Evolutionary conservation across 768 basidiomycete genomes (phyloP).

Genomic region (Podaxis sp.): DNA sequence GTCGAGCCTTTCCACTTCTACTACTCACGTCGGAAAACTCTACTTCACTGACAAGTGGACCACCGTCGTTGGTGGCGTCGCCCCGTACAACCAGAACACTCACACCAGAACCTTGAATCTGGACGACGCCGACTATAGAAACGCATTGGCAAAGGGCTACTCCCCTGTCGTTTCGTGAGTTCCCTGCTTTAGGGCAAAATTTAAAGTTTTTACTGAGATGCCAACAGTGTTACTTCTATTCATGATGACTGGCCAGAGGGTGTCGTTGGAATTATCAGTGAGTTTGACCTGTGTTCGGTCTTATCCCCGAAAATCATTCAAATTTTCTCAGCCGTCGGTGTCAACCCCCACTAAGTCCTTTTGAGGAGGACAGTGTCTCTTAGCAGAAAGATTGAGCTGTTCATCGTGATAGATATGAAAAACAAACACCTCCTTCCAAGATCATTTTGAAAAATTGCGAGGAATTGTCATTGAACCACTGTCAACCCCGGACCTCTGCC

Average conservation of each 20-base stretch:
- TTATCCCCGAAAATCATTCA: constrained; percentile 15
- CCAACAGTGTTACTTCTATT: constrained; percentile 7
- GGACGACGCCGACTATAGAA: constrained; percentile 29
- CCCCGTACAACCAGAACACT: constrained; percentile 31
- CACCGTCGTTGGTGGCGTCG: constrained; percentile 26
- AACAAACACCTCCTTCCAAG: too few species aligned
- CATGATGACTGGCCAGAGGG: constrained; percentile 14
- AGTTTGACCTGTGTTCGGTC: constrained; percentile 23
- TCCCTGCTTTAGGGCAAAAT: neutral
- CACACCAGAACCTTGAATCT: constrained; percentile 27
- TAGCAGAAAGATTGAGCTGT: too few species aligned
- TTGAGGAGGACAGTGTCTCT: too few species aligned
- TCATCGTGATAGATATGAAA: too few species aligned
- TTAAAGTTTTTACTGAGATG: neutral
- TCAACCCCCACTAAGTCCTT: constrained; percentile 19
- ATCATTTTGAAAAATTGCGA: too few species aligned
- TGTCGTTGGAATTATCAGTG: constrained; percentile 11
- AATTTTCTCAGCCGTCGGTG: constrained; percentile 24
- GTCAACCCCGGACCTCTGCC: too few species aligned
- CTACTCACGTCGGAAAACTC: constrained; percentile 35
- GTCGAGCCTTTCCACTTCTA: constrained; percentile 24
- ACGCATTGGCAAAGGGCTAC: constrained; percentile 24
- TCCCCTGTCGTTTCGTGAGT: constrained; percentile 29
- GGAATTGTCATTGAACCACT: too few species aligned
- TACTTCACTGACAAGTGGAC: constrained; percentile 41